These are phyloP conservation scores for Gastrolobium bilobum DNA, from an alignment of 306 rosid species.

Conservation along the genomic window DNA sequence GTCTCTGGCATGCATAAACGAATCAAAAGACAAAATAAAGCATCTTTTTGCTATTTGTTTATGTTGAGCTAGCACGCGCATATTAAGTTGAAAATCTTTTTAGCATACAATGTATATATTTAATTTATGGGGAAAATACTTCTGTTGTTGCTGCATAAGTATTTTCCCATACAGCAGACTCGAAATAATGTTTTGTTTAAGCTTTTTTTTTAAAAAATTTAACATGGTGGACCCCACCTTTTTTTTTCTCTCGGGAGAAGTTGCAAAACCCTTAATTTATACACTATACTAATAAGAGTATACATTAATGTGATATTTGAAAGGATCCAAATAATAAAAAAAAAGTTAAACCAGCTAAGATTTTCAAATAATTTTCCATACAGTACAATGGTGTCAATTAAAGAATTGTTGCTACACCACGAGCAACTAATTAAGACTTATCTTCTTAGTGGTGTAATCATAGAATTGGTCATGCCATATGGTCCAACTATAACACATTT, in stretches of 20 bases:
- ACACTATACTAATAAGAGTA: neutral
- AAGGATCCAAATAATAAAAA: neutral
- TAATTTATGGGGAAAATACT: neutral
- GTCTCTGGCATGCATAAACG: conserved; percentile 39
- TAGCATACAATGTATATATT: neutral
- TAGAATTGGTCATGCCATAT: neutral
- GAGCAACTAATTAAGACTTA: neutral
- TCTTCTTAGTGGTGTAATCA: neutral
- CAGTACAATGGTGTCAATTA: conserved; percentile 5
- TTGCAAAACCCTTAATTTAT: neutral
- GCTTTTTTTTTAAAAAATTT: too few relatives aligned
- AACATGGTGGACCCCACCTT: too few relatives aligned
- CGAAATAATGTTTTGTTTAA: too few relatives aligned
- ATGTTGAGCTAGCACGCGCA: neutral
- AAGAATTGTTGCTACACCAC: neutral
- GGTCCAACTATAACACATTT: neutral
- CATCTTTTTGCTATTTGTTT: conserved; percentile 1
- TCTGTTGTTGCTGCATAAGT: too few relatives aligned
- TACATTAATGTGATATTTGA: neutral
- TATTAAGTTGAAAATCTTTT: neutral
- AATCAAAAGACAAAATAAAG: conserved; percentile 30
- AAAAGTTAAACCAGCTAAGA: neutral
- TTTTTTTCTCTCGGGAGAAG: too few relatives aligned
- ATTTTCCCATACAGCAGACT: too few relatives aligned
- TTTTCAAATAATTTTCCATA: neutral